These are phyloP conservation scores for Hypomontagnella monticulosa DNA, from an alignment of 495 filamentous ascomycete genomes.

Conservation along the genomic window DNA sequence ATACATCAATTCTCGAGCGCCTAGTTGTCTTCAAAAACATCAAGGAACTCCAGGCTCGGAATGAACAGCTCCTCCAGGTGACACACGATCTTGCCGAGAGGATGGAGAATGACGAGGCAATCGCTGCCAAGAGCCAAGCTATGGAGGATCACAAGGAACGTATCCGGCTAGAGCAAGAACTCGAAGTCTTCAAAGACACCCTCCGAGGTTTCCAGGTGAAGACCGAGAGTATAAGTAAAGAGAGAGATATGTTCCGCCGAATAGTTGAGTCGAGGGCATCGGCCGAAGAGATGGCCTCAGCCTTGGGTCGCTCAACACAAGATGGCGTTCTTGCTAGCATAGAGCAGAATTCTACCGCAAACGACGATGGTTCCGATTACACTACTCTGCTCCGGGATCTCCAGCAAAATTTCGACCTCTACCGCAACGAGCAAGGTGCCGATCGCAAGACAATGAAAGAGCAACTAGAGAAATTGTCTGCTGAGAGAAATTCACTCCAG, in stretches of 20 bases:
- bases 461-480: constrained; percentile 82
- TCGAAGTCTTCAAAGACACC: constrained; percentile 69
- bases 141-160: constrained; percentile 78
- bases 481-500: constrained; percentile 82
- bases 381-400: constrained; percentile 80
- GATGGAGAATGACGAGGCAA: constrained; percentile 91
- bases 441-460: constrained; percentile 84
- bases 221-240: constrained; percentile 90
- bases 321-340: constrained; percentile 61
- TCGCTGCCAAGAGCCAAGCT: constrained; percentile 71
- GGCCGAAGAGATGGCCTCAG: constrained; percentile 67
- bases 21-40: constrained; percentile 85
- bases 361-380: constrained; percentile 67
- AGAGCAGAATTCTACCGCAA: constrained; percentile 53
- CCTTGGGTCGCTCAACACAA: constrained; percentile 72
- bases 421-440: constrained; percentile 81
- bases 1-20: constrained; percentile 84
- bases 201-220: constrained; percentile 78
- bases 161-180: constrained; percentile 73
- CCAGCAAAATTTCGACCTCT: constrained; percentile 88
- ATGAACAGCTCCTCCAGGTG: constrained; percentile 80
- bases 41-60: constrained; percentile 87
- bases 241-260: constrained; percentile 95
- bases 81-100: constrained; percentile 83
- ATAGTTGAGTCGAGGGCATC: constrained; percentile 79